Conservation (phyloP, 768 basidiomycete species). For the Russula dissimulans region DNA sequence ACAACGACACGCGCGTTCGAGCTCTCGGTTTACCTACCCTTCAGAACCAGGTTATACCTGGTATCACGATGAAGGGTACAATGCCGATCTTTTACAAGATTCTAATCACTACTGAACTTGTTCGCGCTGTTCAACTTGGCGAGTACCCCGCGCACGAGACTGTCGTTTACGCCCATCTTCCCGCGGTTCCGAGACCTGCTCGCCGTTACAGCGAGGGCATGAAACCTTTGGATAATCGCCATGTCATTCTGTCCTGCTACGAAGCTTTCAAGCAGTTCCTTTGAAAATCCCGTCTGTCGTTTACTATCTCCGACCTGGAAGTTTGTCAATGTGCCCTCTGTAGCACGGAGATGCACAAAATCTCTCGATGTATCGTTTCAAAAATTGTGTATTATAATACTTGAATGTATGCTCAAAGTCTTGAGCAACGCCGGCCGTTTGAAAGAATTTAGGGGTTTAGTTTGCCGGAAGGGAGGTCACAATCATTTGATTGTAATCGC, state of each 20-base stretch:
- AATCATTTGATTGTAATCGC: too few species aligned
- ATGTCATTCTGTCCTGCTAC: neutral
- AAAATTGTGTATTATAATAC: too few species aligned
- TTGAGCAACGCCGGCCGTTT: too few species aligned
- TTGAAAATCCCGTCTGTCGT: too few species aligned
- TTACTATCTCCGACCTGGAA: too few species aligned
- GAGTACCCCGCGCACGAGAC: neutral
- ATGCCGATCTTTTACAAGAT: neutral
- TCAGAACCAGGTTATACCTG: neutral
- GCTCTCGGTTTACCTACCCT: neutral
- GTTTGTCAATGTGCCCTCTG: too few species aligned
- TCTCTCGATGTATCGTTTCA: too few species aligned
- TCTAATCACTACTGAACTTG: neutral
- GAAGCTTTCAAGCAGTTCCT: neutral
- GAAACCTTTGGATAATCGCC: neutral
- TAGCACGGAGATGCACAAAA: too few species aligned
- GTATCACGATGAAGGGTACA: neutral
- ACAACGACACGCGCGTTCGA: neutral
- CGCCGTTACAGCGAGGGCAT: neutral
- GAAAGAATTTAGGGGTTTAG: too few species aligned
- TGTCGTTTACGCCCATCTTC: neutral
- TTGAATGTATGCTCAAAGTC: too few species aligned
- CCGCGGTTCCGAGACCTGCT: neutral
- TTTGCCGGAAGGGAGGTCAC: too few species aligned
- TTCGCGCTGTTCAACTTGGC: neutral